Conservation (phyloP, 352 stramenopile genomes). For the Phytophthora pluvialis region DNA sequence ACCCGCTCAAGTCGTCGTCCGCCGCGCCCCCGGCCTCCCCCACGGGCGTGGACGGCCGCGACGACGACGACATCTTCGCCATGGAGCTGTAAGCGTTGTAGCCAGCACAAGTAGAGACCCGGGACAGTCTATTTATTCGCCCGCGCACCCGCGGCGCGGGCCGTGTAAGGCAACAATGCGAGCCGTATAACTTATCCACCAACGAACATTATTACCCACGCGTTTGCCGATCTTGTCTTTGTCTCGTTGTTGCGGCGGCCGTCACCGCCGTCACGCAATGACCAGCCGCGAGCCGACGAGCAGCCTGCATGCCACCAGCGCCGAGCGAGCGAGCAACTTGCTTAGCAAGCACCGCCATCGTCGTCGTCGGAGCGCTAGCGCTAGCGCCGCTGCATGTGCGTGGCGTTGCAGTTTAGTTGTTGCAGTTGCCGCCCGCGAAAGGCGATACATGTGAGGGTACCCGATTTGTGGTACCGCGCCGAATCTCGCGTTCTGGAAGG, state of each 20-base stretch:
- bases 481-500: conserved; percentile 13
- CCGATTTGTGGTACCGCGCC: conserved; percentile 1
- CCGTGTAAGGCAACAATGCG: conserved; percentile 3
- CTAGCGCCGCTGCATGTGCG: too few relatives aligned
- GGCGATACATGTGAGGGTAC: conserved; percentile 7
- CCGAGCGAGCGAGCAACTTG: conserved; percentile 1
- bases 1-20: conserved; percentile 1
- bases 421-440: conserved; percentile 23
- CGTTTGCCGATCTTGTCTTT: conserved; percentile 31
- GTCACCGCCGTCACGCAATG: conserved; percentile 13
- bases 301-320: background rate
- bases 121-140: conserved; percentile 47
- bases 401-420: conserved; percentile 24
- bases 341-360: background rate
- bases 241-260: conserved; percentile 12
- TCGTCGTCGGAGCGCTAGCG: background rate
- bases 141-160: too few relatives aligned
- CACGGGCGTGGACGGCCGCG: conserved; percentile 28
- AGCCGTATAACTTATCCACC: conserved; percentile 36
- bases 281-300: conserved; percentile 1
- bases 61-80: conserved; percentile 76
- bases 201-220: conserved; percentile 19
- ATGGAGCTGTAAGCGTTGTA: conserved; percentile 60
- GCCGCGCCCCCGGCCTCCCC: conserved; percentile 8
- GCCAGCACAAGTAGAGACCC: background rate